phyloP scores from a whole-genome alignment of 305 asterid genomes.

The Lippia alba region DNA sequence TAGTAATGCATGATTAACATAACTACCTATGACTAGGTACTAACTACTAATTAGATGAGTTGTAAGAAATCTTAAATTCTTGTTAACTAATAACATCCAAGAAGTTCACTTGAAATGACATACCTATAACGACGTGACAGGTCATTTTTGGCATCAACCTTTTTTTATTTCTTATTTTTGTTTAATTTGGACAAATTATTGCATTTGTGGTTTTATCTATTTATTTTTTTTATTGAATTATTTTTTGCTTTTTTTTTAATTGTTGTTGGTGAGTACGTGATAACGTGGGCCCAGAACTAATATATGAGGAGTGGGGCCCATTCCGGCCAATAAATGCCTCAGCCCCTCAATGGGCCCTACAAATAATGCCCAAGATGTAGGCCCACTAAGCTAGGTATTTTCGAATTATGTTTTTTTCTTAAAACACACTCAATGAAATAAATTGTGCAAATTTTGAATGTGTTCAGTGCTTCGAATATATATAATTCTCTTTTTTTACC shows the following conservation, averaged over 20 bases:
- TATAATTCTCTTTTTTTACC: too few relatives aligned
- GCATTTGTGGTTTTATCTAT: background rate
- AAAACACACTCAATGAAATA: too few relatives aligned
- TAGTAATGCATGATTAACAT: background rate
- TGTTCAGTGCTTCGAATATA: too few relatives aligned
- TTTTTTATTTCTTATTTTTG: background rate
- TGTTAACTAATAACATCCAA: constrained; percentile 9
- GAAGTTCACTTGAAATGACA: background rate
- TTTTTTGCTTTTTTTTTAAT: background rate
- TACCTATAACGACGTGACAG: constrained; percentile 6
- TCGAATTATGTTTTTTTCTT: too few relatives aligned
- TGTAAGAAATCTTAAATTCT: constrained; percentile 10
- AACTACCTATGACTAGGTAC: constrained; percentile 1
- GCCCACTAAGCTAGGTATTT: constrained; percentile 16
- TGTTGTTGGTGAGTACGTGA: constrained; percentile 15
- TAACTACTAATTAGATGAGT: background rate
- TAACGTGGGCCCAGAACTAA: constrained; percentile 28
- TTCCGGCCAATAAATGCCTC: constrained; percentile 54
- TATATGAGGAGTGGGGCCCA: constrained; percentile 33
- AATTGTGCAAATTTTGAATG: too few relatives aligned
- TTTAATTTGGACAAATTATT: background rate
- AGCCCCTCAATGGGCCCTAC: constrained; percentile 35
- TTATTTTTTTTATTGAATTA: background rate
- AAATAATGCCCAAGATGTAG: constrained; percentile 20
- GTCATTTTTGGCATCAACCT: background rate